Evolutionary conservation across 2,329 filamentous ascomycete species (phyloP).

Genomic region (Neonectria coccinea): DNA sequence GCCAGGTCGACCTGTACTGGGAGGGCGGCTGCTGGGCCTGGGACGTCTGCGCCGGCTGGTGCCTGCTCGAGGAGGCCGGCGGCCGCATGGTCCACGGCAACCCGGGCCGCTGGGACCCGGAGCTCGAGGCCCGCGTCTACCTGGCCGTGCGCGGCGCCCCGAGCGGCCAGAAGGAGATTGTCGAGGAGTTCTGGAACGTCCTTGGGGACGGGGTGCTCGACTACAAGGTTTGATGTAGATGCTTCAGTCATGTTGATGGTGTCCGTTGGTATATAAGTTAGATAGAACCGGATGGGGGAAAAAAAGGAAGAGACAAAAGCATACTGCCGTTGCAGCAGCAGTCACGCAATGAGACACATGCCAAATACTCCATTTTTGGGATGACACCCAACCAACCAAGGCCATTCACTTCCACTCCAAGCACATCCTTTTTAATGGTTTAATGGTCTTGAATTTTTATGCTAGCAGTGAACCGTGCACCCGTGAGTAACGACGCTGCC

Average conservation of each 20-base stretch:
- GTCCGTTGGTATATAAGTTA: too few relatives aligned
- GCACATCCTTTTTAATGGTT: background rate
- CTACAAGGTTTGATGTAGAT: conserved; percentile 50
- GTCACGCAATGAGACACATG: background rate
- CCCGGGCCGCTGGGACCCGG: conserved; percentile 76
- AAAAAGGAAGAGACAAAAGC: background rate
- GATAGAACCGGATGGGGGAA: too few relatives aligned
- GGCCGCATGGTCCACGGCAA: conserved; percentile 80
- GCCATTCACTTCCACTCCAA: too few relatives aligned
- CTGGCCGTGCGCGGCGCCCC: conserved; percentile 72
- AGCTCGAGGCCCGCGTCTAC: conserved; percentile 70
- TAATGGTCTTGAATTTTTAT: conserved; percentile 34
- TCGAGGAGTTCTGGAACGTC: conserved; percentile 73
- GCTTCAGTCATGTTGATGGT: too few relatives aligned
- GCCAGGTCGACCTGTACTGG: conserved; percentile 81
- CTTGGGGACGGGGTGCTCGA: conserved; percentile 67
- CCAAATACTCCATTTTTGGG: background rate
- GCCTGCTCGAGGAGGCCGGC: conserved; percentile 79
- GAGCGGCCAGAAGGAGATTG: conserved; percentile 69
- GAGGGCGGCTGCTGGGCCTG: conserved; percentile 87
- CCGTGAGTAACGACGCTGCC: conserved; percentile 28
- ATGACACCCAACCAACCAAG: too few relatives aligned
- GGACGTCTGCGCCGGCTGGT: conserved; percentile 88
- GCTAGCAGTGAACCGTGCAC: conserved; percentile 30
- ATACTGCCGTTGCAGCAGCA: background rate